Evolutionary conservation across 257 asterid species (phyloP).

Genomic region (Rauvolfia tetraphylla): DNA sequence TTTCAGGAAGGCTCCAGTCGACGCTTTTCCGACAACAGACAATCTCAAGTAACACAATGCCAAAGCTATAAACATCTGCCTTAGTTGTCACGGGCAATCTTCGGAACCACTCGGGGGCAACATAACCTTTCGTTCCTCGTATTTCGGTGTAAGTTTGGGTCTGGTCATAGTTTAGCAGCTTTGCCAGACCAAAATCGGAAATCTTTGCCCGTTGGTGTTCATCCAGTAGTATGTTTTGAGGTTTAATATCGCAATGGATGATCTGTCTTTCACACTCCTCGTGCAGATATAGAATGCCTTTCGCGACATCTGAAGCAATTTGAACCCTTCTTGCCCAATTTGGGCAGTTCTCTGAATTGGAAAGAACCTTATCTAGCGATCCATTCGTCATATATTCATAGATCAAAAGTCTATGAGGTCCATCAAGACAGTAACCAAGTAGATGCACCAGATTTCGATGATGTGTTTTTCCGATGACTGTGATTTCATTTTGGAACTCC

Average conservation of each 20-base stretch:
- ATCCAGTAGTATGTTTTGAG: slow-evolving; percentile 15
- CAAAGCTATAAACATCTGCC: slow-evolving; percentile 26
- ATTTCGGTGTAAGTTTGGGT: slow-evolving; percentile 8
- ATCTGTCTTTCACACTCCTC: slow-evolving; percentile 21
- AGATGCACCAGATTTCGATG: slow-evolving; percentile 18
- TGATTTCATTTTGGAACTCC: neutral
- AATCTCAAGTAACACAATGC: slow-evolving; percentile 22
- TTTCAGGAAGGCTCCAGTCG: slow-evolving; percentile 11
- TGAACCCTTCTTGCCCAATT: neutral
- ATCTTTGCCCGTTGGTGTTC: slow-evolving; percentile 18
- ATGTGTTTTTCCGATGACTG: neutral
- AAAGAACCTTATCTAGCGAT: slow-evolving; percentile 25
- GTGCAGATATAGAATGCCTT: slow-evolving; percentile 18
- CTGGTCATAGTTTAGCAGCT: slow-evolving; percentile 15
- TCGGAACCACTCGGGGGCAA: slow-evolving; percentile 24
- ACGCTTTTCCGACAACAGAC: slow-evolving; percentile 22
- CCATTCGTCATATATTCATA: slow-evolving; percentile 20
- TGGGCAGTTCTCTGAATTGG: neutral
- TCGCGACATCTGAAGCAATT: neutral
- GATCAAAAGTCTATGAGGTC: slow-evolving; percentile 19
- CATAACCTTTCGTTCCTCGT: slow-evolving; percentile 32
- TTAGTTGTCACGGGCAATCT: slow-evolving; percentile 16
- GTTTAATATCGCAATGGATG: slow-evolving; percentile 17
- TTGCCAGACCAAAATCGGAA: slow-evolving; percentile 24
- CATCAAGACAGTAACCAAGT: slow-evolving; percentile 22